A percentile compares a stretch with the other conserved stretches of the same genome.
phyloP scores from a whole-genome alignment of 345 rosid genomes.

The Ricinus communis region DNA sequence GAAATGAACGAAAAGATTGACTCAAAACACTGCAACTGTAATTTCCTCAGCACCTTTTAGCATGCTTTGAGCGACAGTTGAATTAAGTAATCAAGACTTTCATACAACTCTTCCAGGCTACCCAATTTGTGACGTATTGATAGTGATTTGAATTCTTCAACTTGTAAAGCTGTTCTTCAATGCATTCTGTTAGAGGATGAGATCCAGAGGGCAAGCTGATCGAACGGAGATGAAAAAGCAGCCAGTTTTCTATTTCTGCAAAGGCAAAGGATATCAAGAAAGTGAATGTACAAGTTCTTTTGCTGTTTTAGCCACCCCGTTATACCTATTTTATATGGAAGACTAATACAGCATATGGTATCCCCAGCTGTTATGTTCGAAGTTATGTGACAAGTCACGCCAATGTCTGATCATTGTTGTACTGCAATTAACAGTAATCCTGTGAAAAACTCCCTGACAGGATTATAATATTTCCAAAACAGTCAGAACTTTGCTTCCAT shows the following conservation, averaged over 20 bases:
- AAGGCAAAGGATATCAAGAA: background rate
- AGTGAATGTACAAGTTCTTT: background rate
- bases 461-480: background rate
- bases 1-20: constrained; percentile 17
- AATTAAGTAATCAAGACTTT: background rate
- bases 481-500: background rate
- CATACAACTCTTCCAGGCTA: background rate
- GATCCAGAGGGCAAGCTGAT: constrained; percentile 34
- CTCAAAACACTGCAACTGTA: constrained; percentile 14
- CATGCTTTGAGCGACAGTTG: background rate
- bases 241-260: background rate
- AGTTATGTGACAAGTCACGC: background rate
- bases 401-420: background rate
- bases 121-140: background rate
- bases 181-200: constrained; percentile 33
- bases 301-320: background rate
- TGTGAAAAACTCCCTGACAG: background rate
- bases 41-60: constrained; percentile 19
- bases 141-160: constrained; percentile 20
- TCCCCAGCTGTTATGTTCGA: background rate
- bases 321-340: background rate
- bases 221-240: constrained; percentile 24
- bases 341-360: background rate
- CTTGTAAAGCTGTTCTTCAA: constrained; percentile 34
- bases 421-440: background rate